Conservation (phyloP, 495 filamentous ascomycete species). For the Penicillium argentinense region DNA sequence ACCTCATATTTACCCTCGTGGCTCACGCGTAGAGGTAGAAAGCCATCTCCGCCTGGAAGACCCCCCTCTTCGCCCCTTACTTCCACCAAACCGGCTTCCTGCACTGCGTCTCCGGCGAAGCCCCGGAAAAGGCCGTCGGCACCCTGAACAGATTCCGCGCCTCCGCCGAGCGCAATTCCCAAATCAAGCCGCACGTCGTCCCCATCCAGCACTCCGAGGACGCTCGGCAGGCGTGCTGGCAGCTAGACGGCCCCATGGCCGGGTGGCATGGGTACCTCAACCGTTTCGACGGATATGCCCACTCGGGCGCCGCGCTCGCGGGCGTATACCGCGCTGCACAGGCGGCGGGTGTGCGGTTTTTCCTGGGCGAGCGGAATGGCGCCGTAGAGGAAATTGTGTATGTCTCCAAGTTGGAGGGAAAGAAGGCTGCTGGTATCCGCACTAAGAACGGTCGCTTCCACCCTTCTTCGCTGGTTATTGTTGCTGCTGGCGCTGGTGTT, state of each 20-base stretch:
- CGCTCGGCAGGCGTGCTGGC: conserved; percentile 41
- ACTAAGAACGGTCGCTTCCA: conserved; percentile 39
- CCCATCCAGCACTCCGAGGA: conserved; percentile 33
- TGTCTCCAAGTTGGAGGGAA: conserved; percentile 18
- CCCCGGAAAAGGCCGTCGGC: conserved; percentile 46
- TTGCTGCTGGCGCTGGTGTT: conserved; percentile 44
- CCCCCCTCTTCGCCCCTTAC: conserved; percentile 50
- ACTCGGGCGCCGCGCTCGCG: conserved; percentile 46
- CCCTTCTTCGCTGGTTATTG: conserved; percentile 36
- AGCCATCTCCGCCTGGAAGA: conserved; percentile 52
- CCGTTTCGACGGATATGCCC: conserved; percentile 51
- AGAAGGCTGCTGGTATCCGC: conserved; percentile 32
- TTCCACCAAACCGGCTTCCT: conserved; percentile 57
- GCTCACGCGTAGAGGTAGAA: conserved; percentile 38
- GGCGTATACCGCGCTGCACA: conserved; percentile 25
- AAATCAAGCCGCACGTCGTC: conserved; percentile 34
- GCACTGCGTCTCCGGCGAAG: conserved; percentile 46
- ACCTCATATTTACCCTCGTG: too few species aligned
- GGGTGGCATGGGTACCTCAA: conserved; percentile 59
- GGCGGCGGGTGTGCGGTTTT: conserved; percentile 36
- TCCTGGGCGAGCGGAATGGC: conserved; percentile 28
- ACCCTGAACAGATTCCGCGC: conserved; percentile 45
- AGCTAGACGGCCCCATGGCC: conserved; percentile 44
- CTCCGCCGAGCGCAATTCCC: conserved; percentile 37
- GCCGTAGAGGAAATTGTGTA: conserved; percentile 29